These are phyloP conservation scores for Coniochaeta pulveracea DNA, from an alignment of 2,329 filamentous ascomycete species.

Conservation along the genomic window DNA sequence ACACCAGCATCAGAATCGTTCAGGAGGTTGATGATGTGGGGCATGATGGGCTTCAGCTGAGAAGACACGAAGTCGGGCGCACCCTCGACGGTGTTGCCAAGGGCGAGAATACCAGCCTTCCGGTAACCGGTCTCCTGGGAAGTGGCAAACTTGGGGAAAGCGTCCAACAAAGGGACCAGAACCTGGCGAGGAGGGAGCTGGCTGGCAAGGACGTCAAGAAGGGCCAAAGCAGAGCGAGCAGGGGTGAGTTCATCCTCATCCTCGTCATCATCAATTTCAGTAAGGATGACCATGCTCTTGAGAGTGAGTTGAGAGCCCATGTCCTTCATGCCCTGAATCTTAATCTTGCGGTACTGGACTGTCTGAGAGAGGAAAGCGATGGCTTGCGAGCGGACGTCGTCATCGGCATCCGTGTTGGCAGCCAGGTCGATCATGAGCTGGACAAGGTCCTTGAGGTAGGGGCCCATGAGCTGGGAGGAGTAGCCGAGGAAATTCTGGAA, in stretches of 20 bases:
- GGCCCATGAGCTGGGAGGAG: conserved; percentile 71
- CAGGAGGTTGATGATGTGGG: conserved; percentile 71
- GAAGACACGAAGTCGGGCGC: conserved; percentile 96
- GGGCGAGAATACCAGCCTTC: conserved; percentile 80
- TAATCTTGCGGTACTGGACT: conserved; percentile 86
- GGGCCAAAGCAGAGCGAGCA: conserved; percentile 69
- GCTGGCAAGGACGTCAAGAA: conserved; percentile 81
- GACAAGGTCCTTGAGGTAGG: conserved; percentile 81
- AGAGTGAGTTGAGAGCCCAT: conserved; percentile 79
- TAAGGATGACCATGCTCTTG: conserved; percentile 79
- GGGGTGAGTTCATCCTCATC: conserved; percentile 82
- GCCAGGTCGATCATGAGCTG: conserved; percentile 89
- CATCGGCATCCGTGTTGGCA: conserved; percentile 63
- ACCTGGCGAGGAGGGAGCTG: conserved; percentile 89
- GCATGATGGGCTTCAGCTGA: conserved; percentile 77
- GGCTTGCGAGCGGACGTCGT: conserved; percentile 81
- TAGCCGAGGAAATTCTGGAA: conserved; percentile 92
- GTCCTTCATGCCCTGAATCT: conserved; percentile 78
- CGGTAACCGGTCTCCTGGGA: conserved; percentile 67
- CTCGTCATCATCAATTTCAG: conserved; percentile 71
- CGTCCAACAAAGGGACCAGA: conserved; percentile 80
- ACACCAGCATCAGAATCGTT: conserved; percentile 77
- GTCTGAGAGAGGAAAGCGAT: conserved; percentile 89
- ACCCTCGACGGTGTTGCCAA: conserved; percentile 92
- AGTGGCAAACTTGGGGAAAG: conserved; percentile 71